These are phyloP conservation scores for Calophaca sinica DNA, from an alignment of 306 rosid species.

Conservation along the genomic window DNA sequence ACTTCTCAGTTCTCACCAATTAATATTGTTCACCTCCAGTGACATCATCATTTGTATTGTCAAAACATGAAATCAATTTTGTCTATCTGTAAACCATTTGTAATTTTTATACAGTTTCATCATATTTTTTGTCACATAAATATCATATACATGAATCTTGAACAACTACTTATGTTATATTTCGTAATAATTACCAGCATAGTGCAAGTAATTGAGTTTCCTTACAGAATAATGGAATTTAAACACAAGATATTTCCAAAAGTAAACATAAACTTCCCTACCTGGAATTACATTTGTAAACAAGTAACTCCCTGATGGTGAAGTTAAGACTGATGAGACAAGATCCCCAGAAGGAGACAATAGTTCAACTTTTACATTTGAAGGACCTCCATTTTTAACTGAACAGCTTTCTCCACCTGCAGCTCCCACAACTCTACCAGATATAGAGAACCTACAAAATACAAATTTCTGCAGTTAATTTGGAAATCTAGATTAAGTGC, in stretches of 20 bases:
- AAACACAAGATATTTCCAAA: constrained; percentile 31
- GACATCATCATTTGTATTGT: constrained; percentile 35
- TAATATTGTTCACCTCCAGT: constrained; percentile 6
- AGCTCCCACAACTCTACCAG: constrained; percentile 93
- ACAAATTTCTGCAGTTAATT: constrained; percentile 40
- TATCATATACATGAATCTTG: constrained; percentile 20
- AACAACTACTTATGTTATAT: background rate
- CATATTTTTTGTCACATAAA: constrained; percentile 25
- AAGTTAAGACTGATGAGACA: constrained; percentile 75
- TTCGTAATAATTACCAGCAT: constrained; percentile 31
- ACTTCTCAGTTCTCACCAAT: background rate
- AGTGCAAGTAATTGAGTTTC: constrained; percentile 29
- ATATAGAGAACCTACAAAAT: constrained; percentile 77
- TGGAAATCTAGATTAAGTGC: constrained; percentile 33
- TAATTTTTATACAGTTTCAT: constrained; percentile 9
- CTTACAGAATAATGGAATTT: constrained; percentile 19
- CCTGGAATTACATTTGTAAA: constrained; percentile 90
- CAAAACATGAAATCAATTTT: constrained; percentile 34
- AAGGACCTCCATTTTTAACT: constrained; percentile 79
- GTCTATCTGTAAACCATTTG: constrained; percentile 8
- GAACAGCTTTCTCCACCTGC: constrained; percentile 89
- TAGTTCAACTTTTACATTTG: constrained; percentile 81
- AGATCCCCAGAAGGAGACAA: constrained; percentile 70
- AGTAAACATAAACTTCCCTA: constrained; percentile 47
- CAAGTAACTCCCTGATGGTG: constrained; percentile 76